phyloP scores from a whole-genome alignment of 1,139 yeast genomes.

The Groenewaldozyma sp. region DNA sequence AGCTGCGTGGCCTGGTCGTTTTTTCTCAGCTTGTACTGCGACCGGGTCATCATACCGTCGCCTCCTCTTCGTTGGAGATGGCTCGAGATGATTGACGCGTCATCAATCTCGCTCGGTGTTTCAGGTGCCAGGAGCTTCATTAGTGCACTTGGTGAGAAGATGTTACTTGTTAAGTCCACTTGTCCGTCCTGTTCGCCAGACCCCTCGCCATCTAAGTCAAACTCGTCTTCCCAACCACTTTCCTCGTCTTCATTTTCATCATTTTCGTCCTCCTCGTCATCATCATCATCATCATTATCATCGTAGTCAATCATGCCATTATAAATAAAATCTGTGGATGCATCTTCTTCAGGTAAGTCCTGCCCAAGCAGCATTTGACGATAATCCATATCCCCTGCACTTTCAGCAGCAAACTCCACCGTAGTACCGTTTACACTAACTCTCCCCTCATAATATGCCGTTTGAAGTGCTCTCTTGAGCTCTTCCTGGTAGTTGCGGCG shows the following conservation, averaged over 20 bases:
- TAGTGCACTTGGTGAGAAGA: slow-evolving; percentile 2
- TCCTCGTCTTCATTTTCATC: slow-evolving; percentile 13
- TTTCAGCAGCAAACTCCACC: too few species aligned
- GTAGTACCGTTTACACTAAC: too few species aligned
- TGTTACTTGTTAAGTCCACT: slow-evolving; percentile 4
- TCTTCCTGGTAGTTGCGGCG: not conserved
- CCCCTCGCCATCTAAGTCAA: slow-evolving; percentile 4
- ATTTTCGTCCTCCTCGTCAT: slow-evolving; percentile 13
- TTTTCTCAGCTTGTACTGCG: slow-evolving; percentile 10
- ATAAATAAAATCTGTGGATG: not conserved
- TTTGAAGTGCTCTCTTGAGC: not conserved
- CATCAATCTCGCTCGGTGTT: slow-evolving; percentile 17
- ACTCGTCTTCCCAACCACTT: slow-evolving; percentile 6
- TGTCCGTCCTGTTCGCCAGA: slow-evolving; percentile 8
- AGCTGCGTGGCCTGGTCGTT: slow-evolving; percentile 5
- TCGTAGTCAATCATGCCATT: slow-evolving; percentile 7
- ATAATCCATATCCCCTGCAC: slow-evolving; percentile 2
- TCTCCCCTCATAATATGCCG: too few species aligned
- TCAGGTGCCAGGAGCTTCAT: slow-evolving; percentile 17
- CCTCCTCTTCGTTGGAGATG: slow-evolving; percentile 11
- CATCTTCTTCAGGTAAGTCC: not conserved
- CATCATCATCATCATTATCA: slow-evolving; percentile 9
- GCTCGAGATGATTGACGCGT: slow-evolving; percentile 16
- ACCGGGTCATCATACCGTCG: slow-evolving; percentile 16
- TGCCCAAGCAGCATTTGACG: not conserved